Conservation (phyloP, 2,329 filamentous ascomycete genomes). For the Fusarium tupiense region DNA sequence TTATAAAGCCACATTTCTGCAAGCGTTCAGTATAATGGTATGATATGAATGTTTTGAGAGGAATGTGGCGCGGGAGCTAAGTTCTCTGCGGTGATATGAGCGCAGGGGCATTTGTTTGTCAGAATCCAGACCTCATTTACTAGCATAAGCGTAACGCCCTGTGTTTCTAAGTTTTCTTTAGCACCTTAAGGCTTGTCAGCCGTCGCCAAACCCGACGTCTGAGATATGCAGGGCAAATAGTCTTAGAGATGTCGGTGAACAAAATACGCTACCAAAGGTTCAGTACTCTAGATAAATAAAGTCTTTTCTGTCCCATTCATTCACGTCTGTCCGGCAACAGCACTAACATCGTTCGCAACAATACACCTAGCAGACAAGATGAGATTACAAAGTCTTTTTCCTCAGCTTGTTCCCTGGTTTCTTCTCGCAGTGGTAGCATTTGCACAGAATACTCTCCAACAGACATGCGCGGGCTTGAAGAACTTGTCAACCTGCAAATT, state of each 20-base stretch:
- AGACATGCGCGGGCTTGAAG: neutral
- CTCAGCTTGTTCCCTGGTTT: accelerated
- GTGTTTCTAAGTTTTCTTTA: neutral
- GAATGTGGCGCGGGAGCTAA: neutral
- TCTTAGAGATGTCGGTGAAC: neutral
- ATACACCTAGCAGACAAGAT: neutral
- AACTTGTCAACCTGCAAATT: neutral
- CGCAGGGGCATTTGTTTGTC: neutral
- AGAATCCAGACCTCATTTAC: neutral
- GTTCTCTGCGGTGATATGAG: neutral
- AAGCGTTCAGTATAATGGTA: neutral
- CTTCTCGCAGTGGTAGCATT: neutral
- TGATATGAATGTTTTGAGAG: neutral
- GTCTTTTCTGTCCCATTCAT: accelerated
- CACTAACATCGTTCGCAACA: accelerated
- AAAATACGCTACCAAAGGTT: accelerated
- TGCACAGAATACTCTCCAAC: neutral
- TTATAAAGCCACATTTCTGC: neutral
- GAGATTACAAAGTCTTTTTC: neutral
- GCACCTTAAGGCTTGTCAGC: neutral
- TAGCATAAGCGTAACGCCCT: neutral
- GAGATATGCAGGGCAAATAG: neutral
- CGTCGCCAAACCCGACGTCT: neutral
- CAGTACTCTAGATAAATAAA: neutral
- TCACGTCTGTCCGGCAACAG: accelerated